Conservation (phyloP, 139 green algal genomes). For the Tetraselmis striata region DNA sequence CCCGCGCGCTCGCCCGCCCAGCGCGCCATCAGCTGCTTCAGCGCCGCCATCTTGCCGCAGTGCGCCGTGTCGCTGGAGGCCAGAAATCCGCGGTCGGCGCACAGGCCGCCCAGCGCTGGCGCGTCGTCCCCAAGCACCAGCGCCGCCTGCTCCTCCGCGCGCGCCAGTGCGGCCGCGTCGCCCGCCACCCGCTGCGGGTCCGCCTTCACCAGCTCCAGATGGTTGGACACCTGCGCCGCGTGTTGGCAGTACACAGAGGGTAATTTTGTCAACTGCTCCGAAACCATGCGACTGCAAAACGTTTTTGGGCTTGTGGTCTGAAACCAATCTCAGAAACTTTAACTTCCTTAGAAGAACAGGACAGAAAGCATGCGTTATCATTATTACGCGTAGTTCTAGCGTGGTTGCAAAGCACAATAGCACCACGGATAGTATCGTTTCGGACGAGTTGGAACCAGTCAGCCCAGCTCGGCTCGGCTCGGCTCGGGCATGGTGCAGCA, state of each 20-base stretch:
- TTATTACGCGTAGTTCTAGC: no score
- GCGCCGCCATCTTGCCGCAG: conserved; percentile 54
- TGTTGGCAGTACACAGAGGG: background rate
- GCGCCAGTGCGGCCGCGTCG: background rate
- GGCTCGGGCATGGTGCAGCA: no score
- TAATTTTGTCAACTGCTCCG: background rate
- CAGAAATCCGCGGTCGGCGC: conserved; percentile 28
- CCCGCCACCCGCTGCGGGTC: conserved; percentile 12
- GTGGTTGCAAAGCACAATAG: no score
- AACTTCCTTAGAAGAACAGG: no score
- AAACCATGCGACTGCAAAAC: no score
- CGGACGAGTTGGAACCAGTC: no score
- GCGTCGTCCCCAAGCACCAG: conserved; percentile 55
- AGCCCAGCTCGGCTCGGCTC: no score
- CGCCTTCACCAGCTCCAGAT: conserved; percentile 67
- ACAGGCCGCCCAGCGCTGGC: conserved; percentile 31
- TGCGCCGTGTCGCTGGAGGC: conserved; percentile 15
- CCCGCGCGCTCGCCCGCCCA: conserved; percentile 8
- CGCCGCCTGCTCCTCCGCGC: conserved; percentile 30
- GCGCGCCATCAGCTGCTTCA: conserved; percentile 37
- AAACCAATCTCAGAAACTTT: no score
- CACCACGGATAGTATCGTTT: no score
- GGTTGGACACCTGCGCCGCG: conserved; percentile 48
- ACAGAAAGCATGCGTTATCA: no score
- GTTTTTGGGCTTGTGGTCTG: background rate